Evolutionary conservation across 2,329 filamentous ascomycete genomes (phyloP), one percentile per base, ranked within the genome.

Genomic region (Ophiostoma angusticollis): DNA sequence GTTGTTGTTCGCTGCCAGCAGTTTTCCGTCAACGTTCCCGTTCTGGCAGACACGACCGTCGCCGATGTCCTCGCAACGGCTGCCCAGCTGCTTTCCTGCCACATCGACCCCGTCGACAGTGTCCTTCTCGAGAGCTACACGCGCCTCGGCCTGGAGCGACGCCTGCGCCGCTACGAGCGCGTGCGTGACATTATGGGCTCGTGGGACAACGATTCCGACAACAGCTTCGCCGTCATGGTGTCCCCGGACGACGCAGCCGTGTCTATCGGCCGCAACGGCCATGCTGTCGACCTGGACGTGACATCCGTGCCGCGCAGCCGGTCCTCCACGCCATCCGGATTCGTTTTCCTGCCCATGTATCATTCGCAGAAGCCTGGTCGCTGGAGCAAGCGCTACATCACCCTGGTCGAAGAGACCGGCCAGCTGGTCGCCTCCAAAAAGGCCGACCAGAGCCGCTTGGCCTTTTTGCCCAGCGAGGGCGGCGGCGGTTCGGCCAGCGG

Each of bases 131-230:
- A 96, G 57, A 74, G 71, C 16, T 95, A 86, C 55, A 63, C 68
- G 16, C 70, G 77, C 31, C 69, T 91, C 1, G 84, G 84, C 22
- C 67, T 96, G 2, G 83, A 93, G 56, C 76, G 89, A 28, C 80
- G 83, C 1, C 61, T 96, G 19, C 80, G 89, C 29, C 78, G 77
- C 28, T 95, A 94, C 54, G 89, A 96, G 61, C 76, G 75, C 45
- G 72, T 96, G 23, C 75, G 84, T 43, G 84, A 94, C 51, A 74
- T 94, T 17, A 73, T 95, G 70, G 93, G 93, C 56, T 93, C 86
- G 0, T 96, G 89, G 89, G 84, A 93, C 44, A 67, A 70, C 31
- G 86, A 94, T 55, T 66, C 70, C 3, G 79, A 86, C 49, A 91
- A 93, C 51, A 67, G 71, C 7, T 65, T 96, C 12, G 61, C 82